Conservation (phyloP, 2,329 filamentous ascomycete genomes). For the Sarocladium oryzae region DNA sequence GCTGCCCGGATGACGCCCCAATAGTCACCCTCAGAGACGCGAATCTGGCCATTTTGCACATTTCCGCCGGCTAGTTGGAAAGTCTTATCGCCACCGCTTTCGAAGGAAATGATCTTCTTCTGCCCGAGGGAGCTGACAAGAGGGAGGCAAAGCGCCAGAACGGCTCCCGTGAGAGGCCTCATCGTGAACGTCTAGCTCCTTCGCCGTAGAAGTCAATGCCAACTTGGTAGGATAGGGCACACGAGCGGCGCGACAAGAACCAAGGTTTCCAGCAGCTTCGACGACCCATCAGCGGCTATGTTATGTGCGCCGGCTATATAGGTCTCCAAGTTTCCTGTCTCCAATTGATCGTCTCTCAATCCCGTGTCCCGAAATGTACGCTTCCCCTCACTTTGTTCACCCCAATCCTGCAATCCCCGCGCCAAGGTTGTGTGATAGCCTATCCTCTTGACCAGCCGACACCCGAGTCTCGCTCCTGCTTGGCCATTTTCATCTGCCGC, state of each 20-base stretch:
- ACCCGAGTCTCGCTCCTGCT: constrained; percentile 1
- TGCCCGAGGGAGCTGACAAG: constrained; percentile 7
- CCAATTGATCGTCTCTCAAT: not conserved
- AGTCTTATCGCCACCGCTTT: not conserved
- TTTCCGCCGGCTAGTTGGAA: constrained; percentile 31
- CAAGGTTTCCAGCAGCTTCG: not conserved
- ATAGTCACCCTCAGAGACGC: constrained; percentile 54
- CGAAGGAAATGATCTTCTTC: constrained; percentile 10
- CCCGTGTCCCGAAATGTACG: not conserved
- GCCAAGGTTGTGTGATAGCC: not conserved
- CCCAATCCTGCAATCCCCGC: not conserved
- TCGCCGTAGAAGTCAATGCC: not conserved
- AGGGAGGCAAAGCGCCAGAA: not conserved
- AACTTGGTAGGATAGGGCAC: not conserved
- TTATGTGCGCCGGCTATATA: not conserved
- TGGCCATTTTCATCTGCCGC: constrained; percentile 3
- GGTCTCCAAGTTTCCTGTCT: not conserved
- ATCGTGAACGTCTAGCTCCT: not conserved
- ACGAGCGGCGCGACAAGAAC: not conserved
- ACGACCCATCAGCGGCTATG: not conserved
- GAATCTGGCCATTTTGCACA: constrained; percentile 38
- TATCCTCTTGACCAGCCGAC: not conserved
- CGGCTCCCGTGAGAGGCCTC: not conserved
- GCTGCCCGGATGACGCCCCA: constrained; percentile 55
- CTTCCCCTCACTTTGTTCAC: not conserved